Conservation (phyloP, 768 basidiomycete genomes). For the Solioccasus polychromus region DNA sequence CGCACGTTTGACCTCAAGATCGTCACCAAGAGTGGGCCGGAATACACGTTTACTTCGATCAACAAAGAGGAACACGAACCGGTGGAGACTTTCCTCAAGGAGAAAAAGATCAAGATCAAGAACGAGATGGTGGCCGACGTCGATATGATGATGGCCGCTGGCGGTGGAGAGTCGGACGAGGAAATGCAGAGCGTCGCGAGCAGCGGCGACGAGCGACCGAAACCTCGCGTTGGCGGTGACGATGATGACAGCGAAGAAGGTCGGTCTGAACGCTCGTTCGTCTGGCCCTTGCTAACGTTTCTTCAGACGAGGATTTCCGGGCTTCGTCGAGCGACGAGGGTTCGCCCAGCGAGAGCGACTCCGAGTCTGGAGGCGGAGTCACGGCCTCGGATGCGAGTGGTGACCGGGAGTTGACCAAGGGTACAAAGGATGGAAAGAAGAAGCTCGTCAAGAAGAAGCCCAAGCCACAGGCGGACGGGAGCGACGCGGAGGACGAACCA, state of each 20-base stretch:
- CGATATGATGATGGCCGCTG: slow-evolving; percentile 67
- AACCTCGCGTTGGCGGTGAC: slow-evolving; percentile 44
- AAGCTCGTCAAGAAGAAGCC: slow-evolving; percentile 40
- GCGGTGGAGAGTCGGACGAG: slow-evolving; percentile 67
- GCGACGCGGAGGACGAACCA: slow-evolving; percentile 41
- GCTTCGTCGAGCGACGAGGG: slow-evolving; percentile 83
- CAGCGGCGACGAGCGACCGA: slow-evolving; percentile 60
- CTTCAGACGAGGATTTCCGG: slow-evolving; percentile 83
- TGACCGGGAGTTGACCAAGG: slow-evolving; percentile 59
- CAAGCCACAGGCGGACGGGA: slow-evolving; percentile 43
- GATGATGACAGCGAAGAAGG: slow-evolving; percentile 80
- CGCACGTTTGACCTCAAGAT: slow-evolving; percentile 94
- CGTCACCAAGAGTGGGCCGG: slow-evolving; percentile 78
- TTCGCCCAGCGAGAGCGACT: slow-evolving; percentile 78
- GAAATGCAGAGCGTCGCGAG: slow-evolving; percentile 82
- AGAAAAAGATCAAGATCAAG: slow-evolving; percentile 92
- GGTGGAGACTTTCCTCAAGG: slow-evolving; percentile 80
- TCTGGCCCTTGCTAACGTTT: background rate
- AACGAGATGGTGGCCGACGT: slow-evolving; percentile 93
- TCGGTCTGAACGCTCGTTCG: slow-evolving; percentile 27
- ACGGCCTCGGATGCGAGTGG: slow-evolving; percentile 86
- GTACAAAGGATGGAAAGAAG: slow-evolving; percentile 34
- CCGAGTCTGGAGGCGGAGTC: slow-evolving; percentile 59
- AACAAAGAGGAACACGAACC: slow-evolving; percentile 93
- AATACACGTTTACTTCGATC: slow-evolving; percentile 88